Percentiles rank a stretch among this genome's conserved stretches.
Conservation (phyloP, 169 alveolate species). For the Theileria annulata region DNA sequence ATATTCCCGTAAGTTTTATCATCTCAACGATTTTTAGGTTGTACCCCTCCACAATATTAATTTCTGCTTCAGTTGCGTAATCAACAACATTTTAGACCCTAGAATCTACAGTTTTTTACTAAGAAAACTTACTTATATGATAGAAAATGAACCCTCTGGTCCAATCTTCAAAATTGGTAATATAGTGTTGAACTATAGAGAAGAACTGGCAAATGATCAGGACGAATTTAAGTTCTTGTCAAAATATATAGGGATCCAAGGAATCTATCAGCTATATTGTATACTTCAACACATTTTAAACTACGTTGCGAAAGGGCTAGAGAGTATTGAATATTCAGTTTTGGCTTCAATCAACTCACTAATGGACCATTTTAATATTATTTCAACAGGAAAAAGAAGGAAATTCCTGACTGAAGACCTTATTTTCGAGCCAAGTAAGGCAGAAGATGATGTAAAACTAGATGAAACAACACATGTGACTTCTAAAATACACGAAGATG, state of each 20-base stretch:
- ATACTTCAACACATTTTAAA: constrained; percentile 45
- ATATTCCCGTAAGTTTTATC: constrained; percentile 10
- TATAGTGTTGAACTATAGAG: constrained; percentile 12
- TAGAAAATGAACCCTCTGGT: not conserved
- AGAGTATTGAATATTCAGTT: constrained; percentile 17
- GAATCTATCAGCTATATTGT: constrained; percentile 56
- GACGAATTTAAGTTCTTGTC: constrained; percentile 23
- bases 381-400: constrained; percentile 5
- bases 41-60: constrained; percentile 49
- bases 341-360: constrained; percentile 20
- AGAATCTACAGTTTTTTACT: constrained; percentile 11
- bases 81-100: constrained; percentile 24
- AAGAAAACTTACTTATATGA: constrained; percentile 4
- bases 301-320: constrained; percentile 25
- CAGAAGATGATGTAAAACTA: not conserved
- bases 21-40: not conserved
- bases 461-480: constrained; percentile 38
- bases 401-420: constrained; percentile 8
- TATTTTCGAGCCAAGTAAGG: not conserved
- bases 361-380: constrained; percentile 21
- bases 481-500: constrained; percentile 46
- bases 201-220: constrained; percentile 6
- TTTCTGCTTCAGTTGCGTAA: constrained; percentile 40
- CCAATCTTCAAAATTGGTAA: not conserved
- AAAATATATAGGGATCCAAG: constrained; percentile 51